Evolutionary conservation across 345 rosid species (phyloP).

Genomic region (Gossypium raimondii): DNA sequence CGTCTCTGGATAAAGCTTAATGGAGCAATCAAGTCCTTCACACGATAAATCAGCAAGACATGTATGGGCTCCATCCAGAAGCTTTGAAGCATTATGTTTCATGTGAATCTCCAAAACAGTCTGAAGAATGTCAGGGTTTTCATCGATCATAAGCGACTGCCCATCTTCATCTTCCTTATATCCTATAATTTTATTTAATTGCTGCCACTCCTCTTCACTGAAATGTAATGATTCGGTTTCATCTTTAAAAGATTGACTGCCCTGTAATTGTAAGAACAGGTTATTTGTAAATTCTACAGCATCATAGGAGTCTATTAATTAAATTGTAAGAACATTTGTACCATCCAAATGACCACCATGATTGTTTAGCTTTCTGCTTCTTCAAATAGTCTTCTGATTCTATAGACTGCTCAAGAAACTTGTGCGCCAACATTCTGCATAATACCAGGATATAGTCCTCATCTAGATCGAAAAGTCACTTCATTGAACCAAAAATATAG

Average conservation of each 20-base stretch:
- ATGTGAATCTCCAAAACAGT: slow-evolving; percentile 74
- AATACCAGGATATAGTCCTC: background rate
- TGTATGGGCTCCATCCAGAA: slow-evolving; percentile 52
- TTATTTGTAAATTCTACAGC: slow-evolving; percentile 4
- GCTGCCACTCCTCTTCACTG: slow-evolving; percentile 91
- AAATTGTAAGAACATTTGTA: slow-evolving; percentile 10
- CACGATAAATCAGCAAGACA: slow-evolving; percentile 87
- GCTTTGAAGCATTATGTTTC: slow-evolving; percentile 93
- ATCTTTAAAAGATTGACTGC: slow-evolving; percentile 49
- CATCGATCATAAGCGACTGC: slow-evolving; percentile 39
- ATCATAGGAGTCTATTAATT: background rate
- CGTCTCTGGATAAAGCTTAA: slow-evolving; percentile 89
- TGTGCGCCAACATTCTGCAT: slow-evolving; percentile 93
- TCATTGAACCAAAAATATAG: background rate
- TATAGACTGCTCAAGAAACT: slow-evolving; percentile 67
- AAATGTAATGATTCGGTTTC: slow-evolving; percentile 68
- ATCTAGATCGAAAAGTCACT: slow-evolving; percentile 4
- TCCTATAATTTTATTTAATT: slow-evolving; percentile 75
- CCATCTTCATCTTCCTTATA: slow-evolving; percentile 70
- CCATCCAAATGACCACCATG: slow-evolving; percentile 99
- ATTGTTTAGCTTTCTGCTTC: slow-evolving; percentile 60
- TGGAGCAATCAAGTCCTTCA: slow-evolving; percentile 65
- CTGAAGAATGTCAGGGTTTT: slow-evolving; percentile 62
- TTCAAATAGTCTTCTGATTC: slow-evolving; percentile 47
- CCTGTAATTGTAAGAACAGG: slow-evolving; percentile 42